Conservation (phyloP, 768 basidiomycete genomes). For the Amanita molliuscula region DNA sequence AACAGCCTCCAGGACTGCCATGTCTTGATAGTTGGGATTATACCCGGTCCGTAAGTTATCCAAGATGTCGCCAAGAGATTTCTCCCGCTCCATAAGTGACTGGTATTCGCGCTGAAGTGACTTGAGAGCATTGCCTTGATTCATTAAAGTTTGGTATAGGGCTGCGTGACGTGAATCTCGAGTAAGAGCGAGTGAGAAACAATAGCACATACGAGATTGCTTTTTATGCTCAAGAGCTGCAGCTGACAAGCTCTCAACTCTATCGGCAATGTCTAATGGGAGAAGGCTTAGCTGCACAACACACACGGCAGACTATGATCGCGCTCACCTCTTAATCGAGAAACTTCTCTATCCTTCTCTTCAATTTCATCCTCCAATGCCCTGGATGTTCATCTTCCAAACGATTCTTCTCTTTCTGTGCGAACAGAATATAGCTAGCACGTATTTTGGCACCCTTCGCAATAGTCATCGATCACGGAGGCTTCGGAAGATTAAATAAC, state of each 20-base stretch:
- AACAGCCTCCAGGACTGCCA: slow-evolving; percentile 96
- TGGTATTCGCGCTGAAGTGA: slow-evolving; percentile 67
- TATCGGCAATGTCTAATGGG: slow-evolving; percentile 60
- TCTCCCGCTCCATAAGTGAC: slow-evolving; percentile 65
- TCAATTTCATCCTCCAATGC: slow-evolving; percentile 47
- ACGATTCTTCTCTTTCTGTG: slow-evolving; percentile 81
- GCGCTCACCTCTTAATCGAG: slow-evolving; percentile 53
- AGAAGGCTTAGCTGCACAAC: background rate
- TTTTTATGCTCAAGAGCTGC: slow-evolving; percentile 80
- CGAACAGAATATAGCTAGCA: slow-evolving; percentile 76
- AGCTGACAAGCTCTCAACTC: slow-evolving; percentile 67
- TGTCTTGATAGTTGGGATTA: slow-evolving; percentile 99
- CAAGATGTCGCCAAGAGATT: slow-evolving; percentile 74
- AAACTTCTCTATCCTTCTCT: slow-evolving; percentile 59
- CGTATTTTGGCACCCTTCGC: slow-evolving; percentile 85
- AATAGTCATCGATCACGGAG: background rate
- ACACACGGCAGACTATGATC: background rate
- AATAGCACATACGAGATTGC: slow-evolving; percentile 57
- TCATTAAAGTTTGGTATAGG: slow-evolving; percentile 63
- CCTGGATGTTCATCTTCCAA: slow-evolving; percentile 56
- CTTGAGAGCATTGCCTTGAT: slow-evolving; percentile 66
- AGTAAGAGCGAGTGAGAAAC: background rate
- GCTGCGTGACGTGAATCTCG: slow-evolving; percentile 31
- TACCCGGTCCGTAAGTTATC: slow-evolving; percentile 73
- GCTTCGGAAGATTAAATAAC: slow-evolving; percentile 13